Evolutionary conservation across 352 stramenopile genomes (phyloP), one percentile per base, ranked within the genome.

Genomic region (Thalassiosira ordinaria): DNA sequence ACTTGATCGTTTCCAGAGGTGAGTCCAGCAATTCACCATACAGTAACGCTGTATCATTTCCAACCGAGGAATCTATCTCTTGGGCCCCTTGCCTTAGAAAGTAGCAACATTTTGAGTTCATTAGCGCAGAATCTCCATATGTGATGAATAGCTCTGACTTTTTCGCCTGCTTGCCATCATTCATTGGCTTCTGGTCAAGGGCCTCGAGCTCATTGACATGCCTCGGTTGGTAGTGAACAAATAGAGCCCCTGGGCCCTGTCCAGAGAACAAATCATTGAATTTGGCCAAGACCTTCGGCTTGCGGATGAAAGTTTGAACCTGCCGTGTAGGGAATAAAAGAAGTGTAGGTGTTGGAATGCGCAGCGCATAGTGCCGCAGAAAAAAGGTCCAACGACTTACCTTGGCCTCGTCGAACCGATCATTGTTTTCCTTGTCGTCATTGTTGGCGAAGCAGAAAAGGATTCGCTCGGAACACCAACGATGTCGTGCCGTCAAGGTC

Each of bases 101-200:
- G 80, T 93, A 94, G 74, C 90, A 95, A 69, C 89, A 95, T 66
- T 93, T 93, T 62, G 82, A 83, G 78, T 87, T 91, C 78, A 94
- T 86, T n/a, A 91, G 63, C 24, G 74, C 71, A 18, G 78, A 84
- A 74, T 82, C 80, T 4, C 91, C 91, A 47, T 92, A 80, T 65
- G 84, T 92, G 26, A 95, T 39, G 59, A 92, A 93, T n/a, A 95
- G 71, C 63, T 94, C 83, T 22, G 80, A 80, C 20, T 80, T 84
- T 29, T 78, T 83, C 5, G 68, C 35, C 72, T 69, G 52, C 52
- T 69, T 87, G 64, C 18, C 59, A 33, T 37, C 64, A 52, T 60
- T 52, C 51, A 55, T 74, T 47, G 47, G 39, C 60, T 63, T 71
- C 37, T 73, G 73, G n/a, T 83, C 66, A 9, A 81, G 67, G 13